Conservation (phyloP, 78 protist genomes). For the Anaeramoeba ignava region DNA sequence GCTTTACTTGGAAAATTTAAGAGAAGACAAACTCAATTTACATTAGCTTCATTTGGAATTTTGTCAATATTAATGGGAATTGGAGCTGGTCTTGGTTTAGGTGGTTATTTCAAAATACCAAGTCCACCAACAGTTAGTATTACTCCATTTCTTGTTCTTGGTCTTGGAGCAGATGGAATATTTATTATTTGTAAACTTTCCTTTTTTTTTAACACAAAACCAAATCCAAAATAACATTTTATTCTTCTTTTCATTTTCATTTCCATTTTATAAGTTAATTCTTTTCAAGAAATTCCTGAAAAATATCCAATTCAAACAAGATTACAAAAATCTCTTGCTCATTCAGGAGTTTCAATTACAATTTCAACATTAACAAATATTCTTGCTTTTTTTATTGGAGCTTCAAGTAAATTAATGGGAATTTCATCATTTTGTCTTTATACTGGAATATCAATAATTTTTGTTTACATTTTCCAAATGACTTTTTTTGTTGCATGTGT, state of each 20-base stretch:
- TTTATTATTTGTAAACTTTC: too few relatives aligned
- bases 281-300: neutral
- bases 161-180: neutral
- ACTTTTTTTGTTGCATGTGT: neutral
- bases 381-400: neutral
- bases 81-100: neutral
- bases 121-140: neutral
- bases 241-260: too few relatives aligned
- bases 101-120: neutral
- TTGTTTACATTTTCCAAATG: neutral
- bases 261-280: neutral
- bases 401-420: neutral
- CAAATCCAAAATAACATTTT: too few relatives aligned
- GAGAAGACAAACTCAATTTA: neutral
- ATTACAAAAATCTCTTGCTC: neutral
- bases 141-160: neutral
- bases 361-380: neutral
- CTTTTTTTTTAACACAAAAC: too few relatives aligned
- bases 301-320: neutral
- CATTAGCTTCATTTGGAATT: neutral
- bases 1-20: neutral
- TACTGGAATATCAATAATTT: neutral
- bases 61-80: neutral
- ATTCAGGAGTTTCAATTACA: neutral
- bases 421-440: neutral